phyloP scores from a whole-genome alignment of 1,284 basidiomycete species.

The Ceratobasidium sp. region DNA sequence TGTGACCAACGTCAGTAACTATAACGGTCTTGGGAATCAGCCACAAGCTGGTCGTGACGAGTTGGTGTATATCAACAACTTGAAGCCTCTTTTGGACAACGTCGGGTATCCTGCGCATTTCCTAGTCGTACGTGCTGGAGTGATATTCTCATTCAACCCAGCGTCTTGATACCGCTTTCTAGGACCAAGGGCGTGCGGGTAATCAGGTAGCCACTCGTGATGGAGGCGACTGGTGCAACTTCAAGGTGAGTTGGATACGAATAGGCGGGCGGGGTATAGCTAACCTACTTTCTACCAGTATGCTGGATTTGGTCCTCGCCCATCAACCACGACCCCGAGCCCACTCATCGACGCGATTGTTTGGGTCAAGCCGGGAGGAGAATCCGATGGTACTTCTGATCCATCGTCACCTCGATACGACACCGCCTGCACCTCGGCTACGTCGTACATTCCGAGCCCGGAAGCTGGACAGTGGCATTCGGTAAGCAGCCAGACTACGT shows the following conservation, averaged over 20 bases:
- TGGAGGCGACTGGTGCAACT: constrained; percentile 44
- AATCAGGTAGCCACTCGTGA: constrained; percentile 41
- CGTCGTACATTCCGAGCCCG: constrained; percentile 32
- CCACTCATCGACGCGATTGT: constrained; percentile 43
- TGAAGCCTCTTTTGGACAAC: constrained; percentile 33
- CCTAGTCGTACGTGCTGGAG: constrained; percentile 23
- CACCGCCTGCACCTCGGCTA: constrained; percentile 36
- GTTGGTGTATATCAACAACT: constrained; percentile 39
- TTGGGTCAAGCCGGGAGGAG: constrained; percentile 44
- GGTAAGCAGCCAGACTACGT: constrained; percentile 2
- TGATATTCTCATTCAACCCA: no score
- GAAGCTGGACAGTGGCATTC: constrained; percentile 42
- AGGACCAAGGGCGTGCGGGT: constrained; percentile 42
- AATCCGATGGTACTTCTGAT: constrained; percentile 43
- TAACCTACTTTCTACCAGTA: constrained; percentile 11
- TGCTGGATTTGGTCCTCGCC: constrained; percentile 43
- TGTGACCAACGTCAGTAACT: constrained; percentile 38
- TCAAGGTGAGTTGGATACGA: constrained; percentile 36
- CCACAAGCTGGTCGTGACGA: constrained; percentile 40
- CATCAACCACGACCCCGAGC: constrained; percentile 40
- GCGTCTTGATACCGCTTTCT: no score
- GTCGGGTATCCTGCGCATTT: constrained; percentile 40
- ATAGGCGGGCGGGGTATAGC: neutral
- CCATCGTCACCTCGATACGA: constrained; percentile 42
- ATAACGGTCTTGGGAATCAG: constrained; percentile 42